Base-by-base conservation (phyloP, 139 green algal genomes). In the Coelastrella sp. region DNA sequence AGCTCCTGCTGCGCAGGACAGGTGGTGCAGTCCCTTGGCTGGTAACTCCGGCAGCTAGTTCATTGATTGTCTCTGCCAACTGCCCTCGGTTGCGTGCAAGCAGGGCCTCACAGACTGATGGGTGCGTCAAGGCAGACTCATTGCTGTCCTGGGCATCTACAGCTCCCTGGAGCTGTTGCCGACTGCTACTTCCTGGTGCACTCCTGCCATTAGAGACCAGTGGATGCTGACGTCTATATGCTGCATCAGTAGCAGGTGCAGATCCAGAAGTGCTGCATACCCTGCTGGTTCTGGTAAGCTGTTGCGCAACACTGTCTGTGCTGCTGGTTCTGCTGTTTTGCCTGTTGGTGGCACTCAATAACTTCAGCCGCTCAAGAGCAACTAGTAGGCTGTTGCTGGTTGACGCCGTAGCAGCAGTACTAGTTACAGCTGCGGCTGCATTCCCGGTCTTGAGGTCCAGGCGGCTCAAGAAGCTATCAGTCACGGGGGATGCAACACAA, bases 331-430 rank as follows among this genome's bases (percentile, higher is more conserved):
- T 74, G 59, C 81, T 61, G 60, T 66, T 24, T 25, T 35, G 49
- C 14, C 12, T 70, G 11, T 70, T 12, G 14, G 12, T 20, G 12
- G 63, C 63, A 20, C 63, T 70, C 63, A 70, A 15, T 24, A 9
- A 87, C 4, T 82, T 59, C 76, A 82, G 25, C 10, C 76, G 76
- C 22, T 82, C 20, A 8, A 82, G 76, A 19, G 76, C 76, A 59
- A 24, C 25, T 60, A 58, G 73, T 14, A 35, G 14, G 17, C 73
- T 27, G 73, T 22, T 79, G 73, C 22, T 35, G 63, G 63, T 17
- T 72, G 63, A 17, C 12, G 15, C 12, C 63, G 15, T 17, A 24
- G 70, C 70, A 58, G 74, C 74, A 19, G 78, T 58, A 7, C 22
- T 58, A 19, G 22, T 57, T 14, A 22, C 80, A 75, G 58, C 80